These are phyloP conservation scores for Xanthoparmelia taractica DNA, from an alignment of 495 filamentous ascomycete genomes.

Conservation along the genomic window DNA sequence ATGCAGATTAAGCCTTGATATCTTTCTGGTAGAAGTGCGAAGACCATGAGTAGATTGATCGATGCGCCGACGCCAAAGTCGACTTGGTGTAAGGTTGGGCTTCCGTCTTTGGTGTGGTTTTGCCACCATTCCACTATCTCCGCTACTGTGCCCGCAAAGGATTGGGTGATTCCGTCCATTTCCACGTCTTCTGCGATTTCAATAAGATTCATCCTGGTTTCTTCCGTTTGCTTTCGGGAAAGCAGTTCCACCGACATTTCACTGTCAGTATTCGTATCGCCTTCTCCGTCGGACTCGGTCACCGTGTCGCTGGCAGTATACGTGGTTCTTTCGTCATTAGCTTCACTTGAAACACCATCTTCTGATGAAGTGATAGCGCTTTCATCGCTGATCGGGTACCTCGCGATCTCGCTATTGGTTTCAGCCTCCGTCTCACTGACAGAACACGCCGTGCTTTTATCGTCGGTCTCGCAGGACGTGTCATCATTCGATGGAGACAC, in stretches of 20 bases:
- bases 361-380: not conserved
- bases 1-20: not conserved
- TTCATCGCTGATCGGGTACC: not conserved
- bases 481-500: too few species aligned
- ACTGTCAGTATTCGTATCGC: not conserved
- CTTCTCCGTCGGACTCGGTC: not conserved
- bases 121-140: not conserved
- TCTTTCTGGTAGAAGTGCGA: not conserved
- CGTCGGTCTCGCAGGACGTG: too few species aligned
- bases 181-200: not conserved
- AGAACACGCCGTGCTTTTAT: not conserved
- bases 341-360: not conserved
- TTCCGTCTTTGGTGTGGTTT: not conserved
- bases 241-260: not conserved
- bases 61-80: not conserved
- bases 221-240: not conserved
- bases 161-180: not conserved
- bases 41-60: not conserved
- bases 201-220: not conserved
- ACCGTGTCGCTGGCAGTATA: not conserved
- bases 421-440: too few species aligned
- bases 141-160: not conserved
- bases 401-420: too few species aligned
- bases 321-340: not conserved
- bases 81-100: not conserved